These are phyloP conservation scores for Mallotus japonicus DNA, from an alignment of 441 rosid species.

Conservation along the genomic window DNA sequence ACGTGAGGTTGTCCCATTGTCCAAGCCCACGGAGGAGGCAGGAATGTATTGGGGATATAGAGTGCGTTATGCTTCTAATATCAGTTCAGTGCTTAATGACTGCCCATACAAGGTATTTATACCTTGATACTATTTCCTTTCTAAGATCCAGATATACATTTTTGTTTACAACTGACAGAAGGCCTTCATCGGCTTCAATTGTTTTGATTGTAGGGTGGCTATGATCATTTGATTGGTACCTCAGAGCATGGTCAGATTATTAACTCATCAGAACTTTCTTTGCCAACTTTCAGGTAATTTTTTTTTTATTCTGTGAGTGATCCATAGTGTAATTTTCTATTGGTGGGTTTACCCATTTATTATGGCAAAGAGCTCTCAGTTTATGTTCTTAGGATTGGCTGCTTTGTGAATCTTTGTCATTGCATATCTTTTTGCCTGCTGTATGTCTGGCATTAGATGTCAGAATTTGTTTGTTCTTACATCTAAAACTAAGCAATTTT, in stretches of 20 bases:
- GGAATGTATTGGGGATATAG: slow-evolving; percentile 93
- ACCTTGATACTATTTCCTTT: neutral
- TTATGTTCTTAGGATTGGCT: neutral
- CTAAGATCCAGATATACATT: neutral
- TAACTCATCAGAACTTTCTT: slow-evolving; percentile 61
- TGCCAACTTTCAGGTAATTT: slow-evolving; percentile 71
- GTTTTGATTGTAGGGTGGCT: slow-evolving; percentile 68
- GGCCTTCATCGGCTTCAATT: slow-evolving; percentile 22
- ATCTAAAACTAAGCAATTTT: neutral
- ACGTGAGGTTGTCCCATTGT: slow-evolving; percentile 60
- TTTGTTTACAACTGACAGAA: slow-evolving; percentile 10
- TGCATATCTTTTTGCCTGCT: neutral
- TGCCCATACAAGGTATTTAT: slow-evolving; percentile 63
- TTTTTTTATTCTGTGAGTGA: slow-evolving; percentile 21
- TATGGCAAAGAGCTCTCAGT: neutral
- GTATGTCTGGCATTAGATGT: neutral
- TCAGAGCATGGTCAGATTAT: slow-evolving; percentile 84
- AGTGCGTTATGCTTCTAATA: slow-evolving; percentile 83
- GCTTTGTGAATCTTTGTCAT: neutral
- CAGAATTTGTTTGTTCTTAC: neutral
- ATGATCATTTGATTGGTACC: slow-evolving; percentile 85
- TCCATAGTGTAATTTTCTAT: slow-evolving; percentile 6
- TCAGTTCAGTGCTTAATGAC: slow-evolving; percentile 63
- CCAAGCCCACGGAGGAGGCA: slow-evolving; percentile 74
- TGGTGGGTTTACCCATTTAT: slow-evolving; percentile 1